phyloP scores from a whole-genome alignment of 768 basidiomycete species.

The Pleurotus tuber-regium region DNA sequence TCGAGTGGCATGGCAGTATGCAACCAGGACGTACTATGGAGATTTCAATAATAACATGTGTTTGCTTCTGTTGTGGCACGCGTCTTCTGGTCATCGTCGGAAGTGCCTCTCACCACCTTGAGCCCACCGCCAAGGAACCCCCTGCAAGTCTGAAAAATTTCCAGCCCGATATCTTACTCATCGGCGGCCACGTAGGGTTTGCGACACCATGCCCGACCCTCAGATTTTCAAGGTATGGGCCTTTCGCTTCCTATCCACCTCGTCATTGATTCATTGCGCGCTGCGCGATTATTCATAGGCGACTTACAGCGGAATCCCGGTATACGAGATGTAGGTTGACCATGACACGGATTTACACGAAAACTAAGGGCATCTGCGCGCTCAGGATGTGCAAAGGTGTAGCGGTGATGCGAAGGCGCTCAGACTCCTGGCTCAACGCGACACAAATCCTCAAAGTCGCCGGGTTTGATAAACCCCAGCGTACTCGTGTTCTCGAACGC shows the following conservation, averaged over 20 bases:
- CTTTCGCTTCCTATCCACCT: conserved; percentile 21
- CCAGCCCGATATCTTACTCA: conserved; percentile 9
- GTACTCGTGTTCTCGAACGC: conserved; percentile 94
- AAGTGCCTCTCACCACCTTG: conserved; percentile 22
- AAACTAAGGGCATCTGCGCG: conserved; percentile 36
- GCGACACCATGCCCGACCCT: conserved; percentile 63
- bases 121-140: conserved; percentile 9
- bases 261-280: neutral
- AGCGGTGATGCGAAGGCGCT: conserved; percentile 95
- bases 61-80: conserved; percentile 41
- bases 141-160: conserved; percentile 11
- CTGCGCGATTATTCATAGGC: conserved; percentile 48
- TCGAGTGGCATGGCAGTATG: too few relatives aligned
- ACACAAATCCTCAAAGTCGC: conserved; percentile 99
- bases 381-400: conserved; percentile 91
- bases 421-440: conserved; percentile 98
- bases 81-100: conserved; percentile 31
- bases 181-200: conserved; percentile 3
- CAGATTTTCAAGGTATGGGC: conserved; percentile 79
- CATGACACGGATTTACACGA: conserved; percentile 35
- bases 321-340: conserved; percentile 80
- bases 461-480: conserved; percentile 98
- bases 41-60: too few relatives aligned
- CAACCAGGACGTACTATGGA: too few relatives aligned
- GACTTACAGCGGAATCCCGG: conserved; percentile 90